Conservation (phyloP, 2,329 filamentous ascomycete species). For the Cladosporium sp. region DNA sequence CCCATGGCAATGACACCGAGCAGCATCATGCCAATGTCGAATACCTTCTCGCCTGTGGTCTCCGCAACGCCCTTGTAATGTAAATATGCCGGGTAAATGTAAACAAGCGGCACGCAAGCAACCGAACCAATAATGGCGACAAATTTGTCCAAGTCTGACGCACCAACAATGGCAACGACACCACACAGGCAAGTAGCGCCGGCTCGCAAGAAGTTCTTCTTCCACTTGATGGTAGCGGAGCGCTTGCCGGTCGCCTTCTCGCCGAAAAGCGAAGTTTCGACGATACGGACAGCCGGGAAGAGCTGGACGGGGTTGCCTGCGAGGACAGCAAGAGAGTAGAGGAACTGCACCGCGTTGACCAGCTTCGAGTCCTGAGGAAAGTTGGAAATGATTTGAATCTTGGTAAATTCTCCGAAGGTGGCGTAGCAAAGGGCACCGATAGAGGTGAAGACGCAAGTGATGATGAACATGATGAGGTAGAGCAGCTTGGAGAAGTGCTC, state of each 20-base stretch:
- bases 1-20: conserved; percentile 64
- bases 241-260: conserved; percentile 61
- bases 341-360: conserved; percentile 72
- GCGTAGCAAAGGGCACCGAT: conserved; percentile 71
- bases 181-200: conserved; percentile 56
- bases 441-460: conserved; percentile 68
- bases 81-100: conserved; percentile 69
- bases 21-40: conserved; percentile 60
- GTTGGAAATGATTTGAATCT: conserved; percentile 72
- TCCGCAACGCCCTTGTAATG: conserved; percentile 65
- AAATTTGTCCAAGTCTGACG: conserved; percentile 68
- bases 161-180: conserved; percentile 58
- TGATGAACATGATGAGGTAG: conserved; percentile 66
- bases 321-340: conserved; percentile 70
- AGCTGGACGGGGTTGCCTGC: conserved; percentile 70
- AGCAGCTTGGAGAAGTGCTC: conserved; percentile 64
- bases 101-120: conserved; percentile 71
- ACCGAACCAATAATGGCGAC: conserved; percentile 70
- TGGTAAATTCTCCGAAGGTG: conserved; percentile 64
- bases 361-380: conserved; percentile 66
- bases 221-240: conserved; percentile 64
- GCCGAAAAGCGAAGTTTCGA: conserved; percentile 66
- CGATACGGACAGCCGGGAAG: conserved; percentile 68
- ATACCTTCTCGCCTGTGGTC: conserved; percentile 50
- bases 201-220: conserved; percentile 66